A percentile compares a stretch with the other conserved stretches of the same genome.
phyloP scores from a whole-genome alignment of 106 monocot genomes.

The Apostasia ramifera region DNA sequence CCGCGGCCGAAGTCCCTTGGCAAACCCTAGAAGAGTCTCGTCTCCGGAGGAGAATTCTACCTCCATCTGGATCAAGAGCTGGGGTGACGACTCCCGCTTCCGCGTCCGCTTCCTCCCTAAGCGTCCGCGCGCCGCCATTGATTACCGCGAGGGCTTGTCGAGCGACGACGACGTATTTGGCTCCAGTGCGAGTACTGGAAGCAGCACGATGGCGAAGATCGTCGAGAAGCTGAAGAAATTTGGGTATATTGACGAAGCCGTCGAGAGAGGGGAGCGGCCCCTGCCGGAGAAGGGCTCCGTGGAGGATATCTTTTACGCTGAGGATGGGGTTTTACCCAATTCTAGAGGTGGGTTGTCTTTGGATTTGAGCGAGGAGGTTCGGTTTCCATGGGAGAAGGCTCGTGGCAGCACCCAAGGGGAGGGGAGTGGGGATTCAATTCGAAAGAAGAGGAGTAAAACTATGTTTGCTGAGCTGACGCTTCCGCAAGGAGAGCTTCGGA shows the following conservation, averaged over 20 bases:
- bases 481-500: conserved; percentile 74
- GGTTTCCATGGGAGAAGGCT: conserved; percentile 88
- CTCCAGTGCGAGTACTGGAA: conserved; percentile 59
- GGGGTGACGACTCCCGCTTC: conserved; percentile 12
- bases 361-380: conserved; percentile 39
- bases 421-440: neutral
- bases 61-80: conserved; percentile 31
- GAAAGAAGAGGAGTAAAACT: conserved; percentile 54
- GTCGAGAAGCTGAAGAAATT: conserved; percentile 68
- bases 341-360: conserved; percentile 47
- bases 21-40: neutral
- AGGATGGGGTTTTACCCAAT: conserved; percentile 74
- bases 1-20: conserved; percentile 1
- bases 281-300: conserved; percentile 69
- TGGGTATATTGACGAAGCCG: conserved; percentile 61
- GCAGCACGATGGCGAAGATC: conserved; percentile 72
- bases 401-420: conserved; percentile 6
- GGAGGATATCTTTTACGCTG: conserved; percentile 82
- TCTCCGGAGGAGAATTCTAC: neutral
- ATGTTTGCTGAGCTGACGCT: conserved; percentile 77
- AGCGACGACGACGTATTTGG: conserved; percentile 69
- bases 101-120: conserved; percentile 21
- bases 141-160: conserved; percentile 42
- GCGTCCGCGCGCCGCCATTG: conserved; percentile 21
- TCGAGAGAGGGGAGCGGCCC: conserved; percentile 13